Conservation (phyloP, 1,284 basidiomycete species). For the Trichosporon coremiiforme region DNA sequence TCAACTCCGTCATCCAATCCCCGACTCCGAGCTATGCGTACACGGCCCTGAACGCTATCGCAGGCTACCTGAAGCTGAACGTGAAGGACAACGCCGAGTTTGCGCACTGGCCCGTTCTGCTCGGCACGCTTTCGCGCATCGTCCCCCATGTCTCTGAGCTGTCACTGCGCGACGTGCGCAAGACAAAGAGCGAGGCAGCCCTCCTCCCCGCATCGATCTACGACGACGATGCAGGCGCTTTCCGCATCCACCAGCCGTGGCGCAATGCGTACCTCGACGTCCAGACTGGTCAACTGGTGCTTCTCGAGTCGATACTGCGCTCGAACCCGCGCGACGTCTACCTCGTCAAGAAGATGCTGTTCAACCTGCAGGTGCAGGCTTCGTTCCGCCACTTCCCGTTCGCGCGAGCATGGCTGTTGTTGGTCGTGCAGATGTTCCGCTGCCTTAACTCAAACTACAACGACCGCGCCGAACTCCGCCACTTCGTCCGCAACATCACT, state of each 20-base stretch:
- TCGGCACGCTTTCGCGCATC: conserved; percentile 65
- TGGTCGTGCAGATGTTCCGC: conserved; percentile 71
- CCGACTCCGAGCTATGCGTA: conserved; percentile 70
- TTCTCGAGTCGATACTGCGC: conserved; percentile 68
- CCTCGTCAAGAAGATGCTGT: conserved; percentile 69
- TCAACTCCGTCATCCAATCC: conserved; percentile 60
- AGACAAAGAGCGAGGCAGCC: conserved; percentile 71
- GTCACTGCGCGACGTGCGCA: conserved; percentile 71
- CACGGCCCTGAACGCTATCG: conserved; percentile 68
- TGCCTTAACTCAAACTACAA: conserved; percentile 74
- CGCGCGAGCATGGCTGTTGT: conserved; percentile 69
- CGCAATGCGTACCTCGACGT: conserved; percentile 64
- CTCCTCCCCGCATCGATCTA: conserved; percentile 63
- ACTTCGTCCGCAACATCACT: conserved; percentile 70
- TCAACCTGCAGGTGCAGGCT: conserved; percentile 59
- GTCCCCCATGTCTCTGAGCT: conserved; percentile 69
- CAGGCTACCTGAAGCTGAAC: conserved; percentile 67
- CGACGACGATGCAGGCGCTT: conserved; percentile 60
- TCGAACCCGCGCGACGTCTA: conserved; percentile 72
- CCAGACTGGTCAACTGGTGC: conserved; percentile 70
- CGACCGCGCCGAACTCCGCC: conserved; percentile 69
- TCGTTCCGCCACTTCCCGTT: conserved; percentile 53
- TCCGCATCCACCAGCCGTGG: conserved; percentile 54
- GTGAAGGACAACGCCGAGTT: conserved; percentile 61
- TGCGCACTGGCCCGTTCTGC: conserved; percentile 61